Base-by-base conservation (phyloP, 805 yeast species). In the Peterozyma toletana region DNA sequence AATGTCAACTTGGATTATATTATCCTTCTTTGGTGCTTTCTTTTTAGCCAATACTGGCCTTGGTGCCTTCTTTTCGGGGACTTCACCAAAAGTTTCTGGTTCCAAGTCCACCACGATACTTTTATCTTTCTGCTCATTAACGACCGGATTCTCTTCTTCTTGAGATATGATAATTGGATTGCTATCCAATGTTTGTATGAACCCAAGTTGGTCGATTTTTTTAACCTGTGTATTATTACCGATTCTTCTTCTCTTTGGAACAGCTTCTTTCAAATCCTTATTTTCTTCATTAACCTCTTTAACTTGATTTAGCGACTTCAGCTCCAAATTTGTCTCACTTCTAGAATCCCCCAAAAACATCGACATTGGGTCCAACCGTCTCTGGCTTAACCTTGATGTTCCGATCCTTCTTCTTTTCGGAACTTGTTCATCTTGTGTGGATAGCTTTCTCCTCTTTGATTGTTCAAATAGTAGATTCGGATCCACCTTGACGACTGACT, bases 41-140 rank as follows among this genome's bases (percentile, higher is more conserved):
- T 37, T 16, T 2, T n/a, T 17, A 7, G 5, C 10, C 16, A 5
- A 16, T 29, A 11, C 29, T 33, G 27, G 4, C 4, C 27, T 21
- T 21, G 27, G 7, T 4, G 4, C 27, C 27, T 7, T 21, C 7
- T 21, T 7, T 21, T 21, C 7, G 7, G 27, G 7, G 7, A 21
- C 7, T 31, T 17, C 33, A 27, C 3, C 27, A 42, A 18, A 27
- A 4, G 15, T 11, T 13, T 39, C 43, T 11, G 40, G 46, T 14
- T 44, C 40, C 7, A 40, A 36, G 18, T 40, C 43, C 41, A 44
- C 17, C 15, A 35, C 42, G 11, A 42, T 21, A 9, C 9, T 30
- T 9, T 17, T 15, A 13, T 38, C 14, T n/a, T 11, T 15, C 27
- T 42, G 39, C 16, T 14, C 38, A 14, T 35, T 30, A 6, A 35